Conservation (phyloP, 306 rosid species). For the Corylus heterophylla region DNA sequence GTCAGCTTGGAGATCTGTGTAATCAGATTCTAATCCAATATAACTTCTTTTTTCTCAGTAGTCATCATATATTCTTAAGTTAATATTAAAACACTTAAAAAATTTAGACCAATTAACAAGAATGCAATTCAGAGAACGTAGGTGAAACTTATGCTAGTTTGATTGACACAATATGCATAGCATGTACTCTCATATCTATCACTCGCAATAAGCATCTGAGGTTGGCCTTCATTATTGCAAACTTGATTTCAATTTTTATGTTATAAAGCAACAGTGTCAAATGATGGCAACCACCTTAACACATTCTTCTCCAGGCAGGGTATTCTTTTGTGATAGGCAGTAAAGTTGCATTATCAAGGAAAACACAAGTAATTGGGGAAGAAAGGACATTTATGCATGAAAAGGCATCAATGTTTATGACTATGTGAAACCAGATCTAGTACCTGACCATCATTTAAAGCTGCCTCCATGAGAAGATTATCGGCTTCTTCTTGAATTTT, state of each 20-base stretch:
- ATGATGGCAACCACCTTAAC: not conserved
- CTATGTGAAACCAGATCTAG: not conserved
- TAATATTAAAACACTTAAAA: not conserved
- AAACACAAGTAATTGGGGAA: slow-evolving; percentile 1
- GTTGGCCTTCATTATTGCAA: not conserved
- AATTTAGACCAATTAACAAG: not conserved
- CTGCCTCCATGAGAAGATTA: slow-evolving; percentile 91
- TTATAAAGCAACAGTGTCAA: not conserved
- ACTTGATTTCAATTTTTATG: not conserved
- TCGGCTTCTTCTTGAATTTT: slow-evolving; percentile 69
- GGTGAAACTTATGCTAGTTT: not conserved
- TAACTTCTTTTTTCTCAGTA: no score
- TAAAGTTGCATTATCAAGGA: slow-evolving; percentile 4
- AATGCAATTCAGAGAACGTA: not conserved
- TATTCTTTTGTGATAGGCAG: not conserved
- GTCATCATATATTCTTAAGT: not conserved
- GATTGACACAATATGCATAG: not conserved
- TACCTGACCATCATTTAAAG: slow-evolving; percentile 73
- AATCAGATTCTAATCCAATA: no score
- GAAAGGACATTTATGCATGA: not conserved
- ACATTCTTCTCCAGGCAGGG: not conserved
- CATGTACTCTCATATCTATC: not conserved
- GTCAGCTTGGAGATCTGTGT: no score
- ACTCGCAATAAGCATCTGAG: not conserved
- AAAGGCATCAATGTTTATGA: slow-evolving; percentile 9